A percentile compares a stretch with the other conserved stretches of the same genome.
Evolutionary conservation across 257 asterid genomes (phyloP).

Genomic region (Verbena officinalis): DNA sequence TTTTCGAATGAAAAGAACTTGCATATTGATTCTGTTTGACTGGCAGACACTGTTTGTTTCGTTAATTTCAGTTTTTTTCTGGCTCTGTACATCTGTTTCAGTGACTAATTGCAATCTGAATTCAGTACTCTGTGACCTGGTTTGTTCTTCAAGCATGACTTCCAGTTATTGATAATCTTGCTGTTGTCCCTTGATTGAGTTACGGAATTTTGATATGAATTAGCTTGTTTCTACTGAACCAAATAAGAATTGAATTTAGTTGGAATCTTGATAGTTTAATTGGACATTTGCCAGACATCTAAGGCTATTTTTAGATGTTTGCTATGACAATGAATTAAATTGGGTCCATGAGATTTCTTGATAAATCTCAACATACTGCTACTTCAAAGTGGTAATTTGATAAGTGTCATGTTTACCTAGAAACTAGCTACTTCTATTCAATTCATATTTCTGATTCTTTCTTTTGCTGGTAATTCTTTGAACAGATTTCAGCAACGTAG

Average conservation of each 20-base stretch:
- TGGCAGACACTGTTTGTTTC: neutral
- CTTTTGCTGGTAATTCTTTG: constrained; percentile 4
- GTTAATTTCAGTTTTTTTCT: constrained; percentile 1
- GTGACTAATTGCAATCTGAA: too few relatives aligned
- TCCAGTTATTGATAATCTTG: neutral
- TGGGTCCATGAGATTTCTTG: constrained; percentile 23
- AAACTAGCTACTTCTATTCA: neutral
- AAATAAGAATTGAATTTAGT: neutral
- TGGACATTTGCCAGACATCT: too few relatives aligned
- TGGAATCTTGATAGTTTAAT: neutral
- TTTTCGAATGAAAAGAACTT: neutral
- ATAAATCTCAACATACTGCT: neutral
- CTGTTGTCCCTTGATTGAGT: neutral
- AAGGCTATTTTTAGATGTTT: too few relatives aligned
- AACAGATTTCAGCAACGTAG: constrained; percentile 17
- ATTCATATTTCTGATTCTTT: neutral
- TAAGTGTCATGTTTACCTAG: neutral
- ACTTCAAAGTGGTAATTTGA: constrained; percentile 8
- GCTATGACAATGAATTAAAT: too few relatives aligned
- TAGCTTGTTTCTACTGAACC: neutral
- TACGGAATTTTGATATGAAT: constrained; percentile 6
- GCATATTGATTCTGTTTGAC: neutral
- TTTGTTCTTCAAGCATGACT: neutral
- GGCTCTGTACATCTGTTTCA: neutral
- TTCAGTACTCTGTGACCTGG: neutral